Evolutionary conservation across 1,284 basidiomycete species (phyloP), one percentile per base, ranked within the genome.

Genomic region (Schizopora paradoxa): DNA sequence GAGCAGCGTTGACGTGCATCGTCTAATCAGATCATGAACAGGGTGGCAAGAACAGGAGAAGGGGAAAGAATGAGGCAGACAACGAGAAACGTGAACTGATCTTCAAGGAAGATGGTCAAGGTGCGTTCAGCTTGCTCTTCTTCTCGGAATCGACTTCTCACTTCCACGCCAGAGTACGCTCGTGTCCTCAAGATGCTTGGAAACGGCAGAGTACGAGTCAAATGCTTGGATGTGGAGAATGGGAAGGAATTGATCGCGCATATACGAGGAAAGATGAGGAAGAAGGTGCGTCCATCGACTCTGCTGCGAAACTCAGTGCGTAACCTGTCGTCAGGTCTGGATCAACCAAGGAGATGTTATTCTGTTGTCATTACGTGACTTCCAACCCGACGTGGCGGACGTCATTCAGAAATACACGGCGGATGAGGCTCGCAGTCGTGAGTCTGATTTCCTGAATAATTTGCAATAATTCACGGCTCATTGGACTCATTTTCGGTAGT

Each of bases 31-130:
- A 6, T 41, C n/a, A 16, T 25, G 37, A 55, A 33, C 56, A 99
- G 91, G 95, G 96, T 66, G 96, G 96, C 55, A 99, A 99, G 78
- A 99, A 99, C 74, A 84, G 96, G 70, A 82, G 95, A 77, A 82
- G 95, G 73, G 95, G 95, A 80, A 99, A 99, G 83, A 98, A 98
- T 73, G 95, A 99, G 71, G 95, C 93, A 69, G 92, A 97, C 54
- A 88, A 89, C 56, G 92, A 97, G 73, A 99, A 98, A 77, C 88
- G 96, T 60, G 96, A 99, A 68, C 81, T 99, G 40, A 92, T 98
- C 41, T 98, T 99, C 79, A 90, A 92, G 62, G 95, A 99, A 67
- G 96, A 99, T 61, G 95, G 95, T 11, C 96, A 99, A 70, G 76
- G 77, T 79, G 45, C 44, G 69, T 66, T 4, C 6, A 18, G 22